Base-by-base conservation (phyloP, 1,139 yeast species). In the Taphrina flavorubra region DNA sequence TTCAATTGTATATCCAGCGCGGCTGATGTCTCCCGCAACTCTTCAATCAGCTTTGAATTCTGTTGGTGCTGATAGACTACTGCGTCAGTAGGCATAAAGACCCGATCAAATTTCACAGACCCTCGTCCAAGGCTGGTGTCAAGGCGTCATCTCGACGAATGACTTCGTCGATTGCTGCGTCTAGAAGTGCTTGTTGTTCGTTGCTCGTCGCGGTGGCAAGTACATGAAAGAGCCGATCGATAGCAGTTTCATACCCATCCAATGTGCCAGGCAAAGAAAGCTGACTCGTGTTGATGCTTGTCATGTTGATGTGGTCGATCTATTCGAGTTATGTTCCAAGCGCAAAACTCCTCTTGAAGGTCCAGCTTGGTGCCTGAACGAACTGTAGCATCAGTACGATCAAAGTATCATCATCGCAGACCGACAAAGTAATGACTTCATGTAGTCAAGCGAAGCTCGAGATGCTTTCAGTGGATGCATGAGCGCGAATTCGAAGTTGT, bases 41-140 rank as follows among this genome's bases (percentile, higher is more conserved):
- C 62, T 8, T 20, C 40, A 18, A 58, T 44, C 16, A 25, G 13
- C 7, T 5, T 31, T 39, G 62, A 14, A 44, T 58, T 58, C 25
- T 14, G 51, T 25, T 44, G 39, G 44, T 58, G 62, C 51, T 44
- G 62, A 16, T 58, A 44, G 39, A 58, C 62, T 58, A 14, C 2
- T 4, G 4, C 31, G 4, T 25, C 31, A 25, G 31, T 25, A 25
- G 4, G 31, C 31, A 25, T 25, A 25, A 25, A 4, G 31, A 2
- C 31, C 4, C 31, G 31, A 2, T 25, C 4, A 2, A 2, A 25
- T 4, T 16, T 6, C 1, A 14, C 51, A 31, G 8, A 58, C 62
- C 62, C 44, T 58, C 62, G 18, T 58, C 51, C 16, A 58, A 40
- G 18, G 62, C 62, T 13, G 39, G 31, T 6, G 62, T 16, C 53